phyloP scores from a whole-genome alignment of 2,329 filamentous ascomycete species.

The Penicillium expansum region DNA sequence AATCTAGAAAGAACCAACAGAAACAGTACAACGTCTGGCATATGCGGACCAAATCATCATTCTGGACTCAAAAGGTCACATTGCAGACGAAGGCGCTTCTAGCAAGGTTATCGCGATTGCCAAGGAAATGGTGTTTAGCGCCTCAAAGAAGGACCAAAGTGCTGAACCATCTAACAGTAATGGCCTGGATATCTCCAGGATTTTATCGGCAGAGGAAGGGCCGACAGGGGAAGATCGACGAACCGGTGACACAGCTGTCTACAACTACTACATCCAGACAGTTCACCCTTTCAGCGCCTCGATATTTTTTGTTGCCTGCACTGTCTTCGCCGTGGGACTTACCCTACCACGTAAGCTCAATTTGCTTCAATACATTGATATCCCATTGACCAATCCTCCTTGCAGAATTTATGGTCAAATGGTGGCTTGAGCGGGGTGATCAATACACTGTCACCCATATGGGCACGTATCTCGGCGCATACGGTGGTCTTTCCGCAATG shows the following conservation, averaged over 20 bases:
- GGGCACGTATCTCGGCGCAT: too few species aligned
- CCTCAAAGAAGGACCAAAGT: neutral
- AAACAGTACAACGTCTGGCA: neutral
- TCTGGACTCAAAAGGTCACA: slow-evolving; percentile 30
- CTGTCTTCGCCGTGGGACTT: neutral
- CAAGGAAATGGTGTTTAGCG: neutral
- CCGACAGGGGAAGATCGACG: neutral
- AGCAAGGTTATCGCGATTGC: neutral
- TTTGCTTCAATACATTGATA: neutral
- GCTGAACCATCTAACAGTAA: too few species aligned
- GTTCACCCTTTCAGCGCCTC: neutral
- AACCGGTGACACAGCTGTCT: neutral
- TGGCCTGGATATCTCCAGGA: too few species aligned
- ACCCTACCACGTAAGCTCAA: neutral
- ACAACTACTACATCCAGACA: neutral
- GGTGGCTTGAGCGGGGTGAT: too few species aligned
- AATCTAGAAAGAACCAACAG: too few species aligned
- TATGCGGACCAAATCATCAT: slow-evolving; percentile 50
- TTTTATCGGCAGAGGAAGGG: too few species aligned
- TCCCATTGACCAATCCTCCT: neutral
- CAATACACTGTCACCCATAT: too few species aligned
- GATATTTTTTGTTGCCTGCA: neutral
- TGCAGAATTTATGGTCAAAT: too few species aligned
- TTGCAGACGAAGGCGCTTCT: neutral
- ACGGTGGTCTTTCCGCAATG: too few species aligned